Conservation (phyloP, 305 asterid genomes). For the Fraxinus dipetala region DNA sequence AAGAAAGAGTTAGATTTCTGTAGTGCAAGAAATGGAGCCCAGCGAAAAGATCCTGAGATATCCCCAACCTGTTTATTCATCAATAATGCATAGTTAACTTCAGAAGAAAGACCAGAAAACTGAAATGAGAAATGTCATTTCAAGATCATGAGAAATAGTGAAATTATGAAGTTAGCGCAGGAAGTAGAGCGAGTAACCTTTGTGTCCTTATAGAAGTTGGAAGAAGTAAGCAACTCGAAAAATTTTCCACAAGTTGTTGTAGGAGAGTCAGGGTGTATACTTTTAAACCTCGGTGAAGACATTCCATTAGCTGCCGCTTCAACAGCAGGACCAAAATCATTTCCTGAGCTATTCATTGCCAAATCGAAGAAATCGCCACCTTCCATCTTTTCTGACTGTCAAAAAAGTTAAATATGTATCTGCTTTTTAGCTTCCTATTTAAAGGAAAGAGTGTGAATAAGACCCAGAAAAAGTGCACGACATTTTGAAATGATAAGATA, state of each 20-base stretch:
- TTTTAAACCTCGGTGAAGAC: conserved; percentile 82
- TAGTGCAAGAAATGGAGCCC: conserved; percentile 98
- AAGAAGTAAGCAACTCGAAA: conserved; percentile 79
- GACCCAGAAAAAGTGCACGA: not conserved
- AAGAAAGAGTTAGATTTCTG: conserved; percentile 86
- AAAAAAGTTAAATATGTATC: not conserved
- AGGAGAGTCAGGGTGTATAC: conserved; percentile 83
- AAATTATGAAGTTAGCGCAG: not conserved
- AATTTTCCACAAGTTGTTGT: conserved; percentile 76
- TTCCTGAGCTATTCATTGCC: conserved; percentile 36
- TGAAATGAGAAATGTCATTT: not conserved
- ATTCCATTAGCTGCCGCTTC: conserved; percentile 76
- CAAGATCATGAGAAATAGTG: not conserved
- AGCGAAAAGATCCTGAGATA: conserved; percentile 89
- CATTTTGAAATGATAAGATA: conserved; percentile 11
- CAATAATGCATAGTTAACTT: not conserved
- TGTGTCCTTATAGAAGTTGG: conserved; percentile 83
- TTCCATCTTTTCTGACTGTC: conserved; percentile 90
- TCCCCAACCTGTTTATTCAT: conserved; percentile 66
- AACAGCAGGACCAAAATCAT: conserved; percentile 59
- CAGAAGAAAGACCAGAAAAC: not conserved
- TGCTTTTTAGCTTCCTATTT: not conserved
- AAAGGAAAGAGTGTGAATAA: not conserved
- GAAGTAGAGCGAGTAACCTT: conserved; percentile 43
- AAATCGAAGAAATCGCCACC: conserved; percentile 36